These are phyloP conservation scores for Aspergillus sp. DNA, from an alignment of 2,329 filamentous ascomycete genomes.

Conservation along the genomic window DNA sequence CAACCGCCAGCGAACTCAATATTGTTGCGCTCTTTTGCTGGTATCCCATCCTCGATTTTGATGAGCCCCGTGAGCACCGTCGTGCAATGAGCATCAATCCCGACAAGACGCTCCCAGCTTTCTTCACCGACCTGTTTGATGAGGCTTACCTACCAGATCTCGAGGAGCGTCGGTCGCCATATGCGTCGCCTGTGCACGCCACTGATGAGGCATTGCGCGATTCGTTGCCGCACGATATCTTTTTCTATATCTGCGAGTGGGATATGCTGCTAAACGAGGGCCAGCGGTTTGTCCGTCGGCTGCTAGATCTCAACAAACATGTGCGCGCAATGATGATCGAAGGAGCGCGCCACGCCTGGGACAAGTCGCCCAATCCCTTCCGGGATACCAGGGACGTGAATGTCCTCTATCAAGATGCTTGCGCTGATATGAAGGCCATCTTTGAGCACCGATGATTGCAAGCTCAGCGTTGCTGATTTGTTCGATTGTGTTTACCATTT, in stretches of 20 bases:
- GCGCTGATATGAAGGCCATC: slow-evolving; percentile 43
- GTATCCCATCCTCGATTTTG: slow-evolving; percentile 65
- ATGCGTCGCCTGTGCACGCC: slow-evolving; percentile 59
- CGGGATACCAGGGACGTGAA: slow-evolving; percentile 44
- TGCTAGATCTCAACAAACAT: slow-evolving; percentile 44
- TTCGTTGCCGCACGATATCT: slow-evolving; percentile 59
- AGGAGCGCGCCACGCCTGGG: slow-evolving; percentile 49
- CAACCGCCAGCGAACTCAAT: slow-evolving; percentile 42
- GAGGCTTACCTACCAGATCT: slow-evolving; percentile 48
- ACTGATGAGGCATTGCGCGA: slow-evolving; percentile 53
- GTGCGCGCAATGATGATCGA: slow-evolving; percentile 48
- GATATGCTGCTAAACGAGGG: slow-evolving; percentile 66
- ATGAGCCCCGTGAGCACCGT: slow-evolving; percentile 58
- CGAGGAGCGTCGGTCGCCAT: slow-evolving; percentile 55
- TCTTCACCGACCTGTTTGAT: slow-evolving; percentile 52
- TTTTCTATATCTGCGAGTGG: slow-evolving; percentile 64
- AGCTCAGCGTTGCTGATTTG: neutral
- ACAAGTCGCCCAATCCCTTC: slow-evolving; percentile 50
- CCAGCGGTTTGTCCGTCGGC: slow-evolving; percentile 42
- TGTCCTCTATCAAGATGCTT: slow-evolving; percentile 44
- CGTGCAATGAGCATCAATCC: slow-evolving; percentile 55
- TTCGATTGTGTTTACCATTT: neutral
- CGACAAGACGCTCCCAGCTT: slow-evolving; percentile 48
- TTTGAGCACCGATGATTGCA: slow-evolving; percentile 28
- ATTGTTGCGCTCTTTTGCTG: slow-evolving; percentile 60